Base-by-base conservation (phyloP, 202 grass and related monocot species). In the Zoysia matrella region DNA sequence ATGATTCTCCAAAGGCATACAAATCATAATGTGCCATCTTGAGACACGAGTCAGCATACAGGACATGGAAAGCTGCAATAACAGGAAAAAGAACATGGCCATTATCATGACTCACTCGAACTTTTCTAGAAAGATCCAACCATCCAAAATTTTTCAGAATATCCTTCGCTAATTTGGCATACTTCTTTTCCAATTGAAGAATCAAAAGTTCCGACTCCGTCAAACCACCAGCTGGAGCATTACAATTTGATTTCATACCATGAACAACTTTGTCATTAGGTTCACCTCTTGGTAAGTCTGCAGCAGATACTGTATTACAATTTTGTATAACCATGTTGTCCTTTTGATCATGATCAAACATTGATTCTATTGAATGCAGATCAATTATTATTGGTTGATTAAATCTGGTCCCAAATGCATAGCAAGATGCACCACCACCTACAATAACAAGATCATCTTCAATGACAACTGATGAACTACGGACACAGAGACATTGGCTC, bases 321-420 rank as follows among this genome's bases (percentile, higher is more conserved):
- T 5, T 80, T 82, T 80, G 45, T 65, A 50, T 7, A 61, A 53
- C 8, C 2, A 54, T 69, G 61, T 45, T 58, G 30, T 36, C 30
- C 30, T 36, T 36, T 36, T 36, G 1, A 73, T 14, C 46, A 66
- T 77, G 65, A 65, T 83, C 51, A 72, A 60, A 72, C 61, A 83
- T 51, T 64, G 71, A 85, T 9, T 95, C 89, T 78, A 95, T 69
- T n/a, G 84, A 87, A 82, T 84, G 85, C 75, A 98, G 71, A 80
- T 91, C 75, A 82, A 98, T 83, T 83, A 85, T 87, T 90, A 90
- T 91, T 86, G 95, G 92, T 53, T 82, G 51, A 84, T 67, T 93
- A 52, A 98, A 98, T 75, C 90, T 94, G 60, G 95, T 91, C 67
- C 95, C 92, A 87, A 98, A 98, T 78, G 95, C 95, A 93, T 98